These are phyloP conservation scores for Microcos paniculata DNA, from an alignment of 345 rosid genomes.

Conservation along the genomic window DNA sequence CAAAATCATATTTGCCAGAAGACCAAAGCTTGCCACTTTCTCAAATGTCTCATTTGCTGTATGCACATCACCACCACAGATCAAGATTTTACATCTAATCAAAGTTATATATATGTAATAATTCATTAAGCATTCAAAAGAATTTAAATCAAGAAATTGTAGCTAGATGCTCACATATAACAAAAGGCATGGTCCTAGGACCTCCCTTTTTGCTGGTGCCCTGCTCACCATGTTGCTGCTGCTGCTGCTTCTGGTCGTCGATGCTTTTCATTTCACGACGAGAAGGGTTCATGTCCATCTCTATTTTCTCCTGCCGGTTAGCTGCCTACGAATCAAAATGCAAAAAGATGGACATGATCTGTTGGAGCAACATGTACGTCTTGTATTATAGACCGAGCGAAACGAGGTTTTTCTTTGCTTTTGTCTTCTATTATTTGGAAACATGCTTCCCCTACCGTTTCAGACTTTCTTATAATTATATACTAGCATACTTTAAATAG, in stretches of 20 bases:
- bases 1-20: slow-evolving; percentile 44
- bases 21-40: slow-evolving; percentile 48
- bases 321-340: too few species aligned
- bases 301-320: background rate
- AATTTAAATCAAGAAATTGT: too few species aligned
- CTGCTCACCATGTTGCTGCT: background rate
- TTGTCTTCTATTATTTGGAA: too few species aligned
- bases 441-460: too few species aligned
- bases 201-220: slow-evolving; percentile 40
- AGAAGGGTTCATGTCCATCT: background rate
- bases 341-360: too few species aligned
- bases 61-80: background rate
- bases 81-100: too few species aligned
- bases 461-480: too few species aligned
- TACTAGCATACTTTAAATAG: too few species aligned
- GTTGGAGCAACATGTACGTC: too few species aligned
- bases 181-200: slow-evolving; percentile 46
- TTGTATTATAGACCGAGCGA: too few species aligned
- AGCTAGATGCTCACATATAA: slow-evolving; percentile 39
- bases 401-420: too few species aligned
- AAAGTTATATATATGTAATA: background rate
- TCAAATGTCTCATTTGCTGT: slow-evolving; percentile 61
- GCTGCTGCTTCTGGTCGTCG: background rate
- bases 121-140: too few species aligned
- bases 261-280: background rate